Evolutionary conservation across 1,284 basidiomycete species (phyloP).

Genomic region (Ganoderma multipileum): DNA sequence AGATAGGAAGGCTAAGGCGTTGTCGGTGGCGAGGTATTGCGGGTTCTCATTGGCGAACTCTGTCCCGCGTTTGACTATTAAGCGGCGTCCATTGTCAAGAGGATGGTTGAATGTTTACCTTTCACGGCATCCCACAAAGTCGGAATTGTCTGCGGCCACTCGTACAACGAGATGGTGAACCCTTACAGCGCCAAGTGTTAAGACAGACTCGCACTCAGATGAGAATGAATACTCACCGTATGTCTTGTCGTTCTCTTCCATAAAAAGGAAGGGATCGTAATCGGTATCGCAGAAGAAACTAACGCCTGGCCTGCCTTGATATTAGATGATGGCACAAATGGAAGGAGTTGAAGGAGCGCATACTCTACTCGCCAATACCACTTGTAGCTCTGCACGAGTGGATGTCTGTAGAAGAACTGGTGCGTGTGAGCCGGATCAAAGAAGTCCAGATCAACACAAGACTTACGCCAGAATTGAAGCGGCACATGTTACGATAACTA

Average conservation of each 20-base stretch:
- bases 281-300: constrained; percentile 78
- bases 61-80: background rate
- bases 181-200: constrained; percentile 39
- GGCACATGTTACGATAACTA: constrained; percentile 60
- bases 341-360: constrained; percentile 40
- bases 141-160: constrained; percentile 76
- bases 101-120: constrained; percentile 34
- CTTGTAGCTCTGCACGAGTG: constrained; percentile 41
- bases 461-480: constrained; percentile 67
- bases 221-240: constrained; percentile 50
- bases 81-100: background rate
- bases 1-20: constrained; percentile 74
- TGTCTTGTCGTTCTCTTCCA: constrained; percentile 77
- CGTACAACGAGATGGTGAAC: constrained; percentile 81
- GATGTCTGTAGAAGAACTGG: constrained; percentile 70
- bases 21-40: constrained; percentile 67
- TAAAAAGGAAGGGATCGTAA: constrained; percentile 79
- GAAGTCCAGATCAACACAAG: constrained; percentile 10
- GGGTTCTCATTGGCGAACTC: constrained; percentile 72
- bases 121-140: constrained; percentile 76
- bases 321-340: constrained; percentile 56
- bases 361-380: constrained; percentile 45
- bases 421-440: background rate
- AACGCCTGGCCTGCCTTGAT: constrained; percentile 62
- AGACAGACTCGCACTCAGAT: background rate